A percentile compares a stretch with the other conserved stretches of the same genome.
Evolutionary conservation across 139 green algal genomes (phyloP).

Genomic region (Spirogloea muscicola): DNA sequence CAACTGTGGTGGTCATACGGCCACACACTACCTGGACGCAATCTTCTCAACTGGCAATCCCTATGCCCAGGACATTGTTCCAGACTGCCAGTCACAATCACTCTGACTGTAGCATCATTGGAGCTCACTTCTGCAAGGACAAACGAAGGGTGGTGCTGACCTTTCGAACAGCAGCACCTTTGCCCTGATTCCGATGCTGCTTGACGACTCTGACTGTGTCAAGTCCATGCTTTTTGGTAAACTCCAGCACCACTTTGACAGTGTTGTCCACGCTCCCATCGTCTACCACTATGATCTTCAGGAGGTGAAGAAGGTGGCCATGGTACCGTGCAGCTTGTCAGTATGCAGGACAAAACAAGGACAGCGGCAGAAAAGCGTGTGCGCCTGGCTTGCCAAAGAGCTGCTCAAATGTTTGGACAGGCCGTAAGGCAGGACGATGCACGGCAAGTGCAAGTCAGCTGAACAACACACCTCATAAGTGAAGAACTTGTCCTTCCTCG

Average conservation of each 20-base stretch:
- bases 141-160: too few relatives aligned
- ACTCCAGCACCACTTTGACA: not conserved
- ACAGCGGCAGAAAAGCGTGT: not conserved
- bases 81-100: too few relatives aligned
- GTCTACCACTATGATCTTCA: not conserved
- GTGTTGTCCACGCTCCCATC: not conserved
- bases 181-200: not conserved
- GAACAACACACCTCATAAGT: slow-evolving; percentile 17
- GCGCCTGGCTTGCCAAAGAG: not conserved
- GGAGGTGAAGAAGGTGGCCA: slow-evolving; percentile 2
- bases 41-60: too few relatives aligned
- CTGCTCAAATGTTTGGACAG: not conserved
- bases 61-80: too few relatives aligned
- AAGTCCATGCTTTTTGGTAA: not conserved
- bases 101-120: too few relatives aligned
- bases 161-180: not conserved
- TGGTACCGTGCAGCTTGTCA: not conserved
- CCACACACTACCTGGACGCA: too few relatives aligned
- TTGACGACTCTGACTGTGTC: not conserved
- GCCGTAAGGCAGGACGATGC: not conserved
- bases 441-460: too few relatives aligned
- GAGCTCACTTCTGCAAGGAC: too few relatives aligned
- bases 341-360: not conserved
- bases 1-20: too few relatives aligned
- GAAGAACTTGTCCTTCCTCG: not conserved